These are phyloP conservation scores for Kurtzmaniella natalensis DNA, from an alignment of 1,139 yeast genomes.

Conservation along the genomic window DNA sequence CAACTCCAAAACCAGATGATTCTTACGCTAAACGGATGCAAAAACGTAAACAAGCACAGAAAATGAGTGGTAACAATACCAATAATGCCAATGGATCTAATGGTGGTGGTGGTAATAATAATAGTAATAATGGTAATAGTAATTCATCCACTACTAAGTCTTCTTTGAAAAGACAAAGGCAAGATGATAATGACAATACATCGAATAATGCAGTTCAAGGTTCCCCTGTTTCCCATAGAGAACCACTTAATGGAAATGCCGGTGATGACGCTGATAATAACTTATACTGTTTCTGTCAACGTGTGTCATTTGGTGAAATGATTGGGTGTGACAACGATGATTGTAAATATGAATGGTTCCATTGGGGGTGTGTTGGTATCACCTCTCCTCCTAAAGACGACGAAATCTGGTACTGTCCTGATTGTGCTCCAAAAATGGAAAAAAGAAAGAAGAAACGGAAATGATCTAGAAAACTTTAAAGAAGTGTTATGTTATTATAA, in stretches of 20 bases:
- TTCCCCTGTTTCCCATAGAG: conserved; percentile 4
- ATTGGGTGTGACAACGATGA: conserved; percentile 84
- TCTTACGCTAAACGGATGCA: conserved; percentile 17
- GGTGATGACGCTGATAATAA: conserved; percentile 63
- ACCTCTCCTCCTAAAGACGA: conserved; percentile 64
- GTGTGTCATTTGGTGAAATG: conserved; percentile 87
- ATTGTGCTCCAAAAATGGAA: conserved; percentile 51
- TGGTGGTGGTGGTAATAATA: not conserved
- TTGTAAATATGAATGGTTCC: conserved; percentile 87
- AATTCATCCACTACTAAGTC: not conserved
- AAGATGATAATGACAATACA: conserved; percentile 15
- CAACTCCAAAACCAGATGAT: conserved; percentile 27
- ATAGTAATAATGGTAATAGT: not conserved
- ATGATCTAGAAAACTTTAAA: too few species aligned
- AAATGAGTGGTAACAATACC: not conserved
- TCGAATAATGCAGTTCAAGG: conserved; percentile 1
- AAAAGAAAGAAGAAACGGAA: conserved; percentile 44
- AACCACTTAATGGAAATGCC: conserved; percentile 6
- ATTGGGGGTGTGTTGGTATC: conserved; percentile 79
- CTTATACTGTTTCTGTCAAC: conserved; percentile 77
- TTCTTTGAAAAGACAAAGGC: conserved; percentile 4
- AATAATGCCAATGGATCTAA: not conserved
- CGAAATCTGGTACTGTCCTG: conserved; percentile 69
- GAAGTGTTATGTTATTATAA: not conserved
- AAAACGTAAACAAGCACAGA: conserved; percentile 16